Conservation (phyloP, 108 stramenopile species). For the Chaetoceros tenuissimus region DNA sequence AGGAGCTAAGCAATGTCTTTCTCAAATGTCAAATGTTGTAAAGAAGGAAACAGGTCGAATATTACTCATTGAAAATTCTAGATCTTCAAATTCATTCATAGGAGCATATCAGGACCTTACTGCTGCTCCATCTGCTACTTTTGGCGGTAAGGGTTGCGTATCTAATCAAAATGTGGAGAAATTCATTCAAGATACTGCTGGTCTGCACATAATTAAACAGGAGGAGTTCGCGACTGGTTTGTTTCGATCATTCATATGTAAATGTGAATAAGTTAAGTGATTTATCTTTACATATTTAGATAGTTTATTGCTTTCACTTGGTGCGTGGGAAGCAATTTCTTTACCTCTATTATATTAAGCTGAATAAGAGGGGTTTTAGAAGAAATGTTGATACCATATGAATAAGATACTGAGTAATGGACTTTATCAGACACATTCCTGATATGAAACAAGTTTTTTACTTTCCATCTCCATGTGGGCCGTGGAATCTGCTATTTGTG, state of each 20-base stretch:
- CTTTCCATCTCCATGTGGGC: slow-evolving; percentile 10
- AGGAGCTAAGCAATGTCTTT: slow-evolving; percentile 50
- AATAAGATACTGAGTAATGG: too few relatives aligned
- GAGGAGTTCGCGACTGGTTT: slow-evolving; percentile 56
- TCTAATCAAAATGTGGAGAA: slow-evolving; percentile 77
- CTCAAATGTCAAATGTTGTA: slow-evolving; percentile 53
- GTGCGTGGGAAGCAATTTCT: too few relatives aligned
- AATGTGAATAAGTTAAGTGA: too few relatives aligned
- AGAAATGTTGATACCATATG: too few relatives aligned
- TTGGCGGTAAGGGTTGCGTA: slow-evolving; percentile 81
- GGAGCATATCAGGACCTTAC: slow-evolving; percentile 78
- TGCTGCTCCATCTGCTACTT: slow-evolving; percentile 50
- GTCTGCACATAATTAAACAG: slow-evolving; percentile 31
- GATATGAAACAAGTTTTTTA: too few relatives aligned
- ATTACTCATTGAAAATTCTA: slow-evolving; percentile 73
- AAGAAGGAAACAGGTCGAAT: slow-evolving; percentile 31
- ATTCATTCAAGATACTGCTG: slow-evolving; percentile 40
- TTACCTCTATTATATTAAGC: too few relatives aligned
- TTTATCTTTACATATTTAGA: too few relatives aligned
- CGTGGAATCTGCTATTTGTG: slow-evolving; percentile 47
- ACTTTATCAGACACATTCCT: too few relatives aligned
- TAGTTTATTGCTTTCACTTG: too few relatives aligned
- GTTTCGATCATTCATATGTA: slow-evolving; percentile 46
- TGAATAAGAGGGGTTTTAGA: too few relatives aligned
- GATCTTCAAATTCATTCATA: slow-evolving; percentile 57